Evolutionary conservation across 2,329 filamentous ascomycete genomes (phyloP).

Genomic region (Colletotrichum sp.): DNA sequence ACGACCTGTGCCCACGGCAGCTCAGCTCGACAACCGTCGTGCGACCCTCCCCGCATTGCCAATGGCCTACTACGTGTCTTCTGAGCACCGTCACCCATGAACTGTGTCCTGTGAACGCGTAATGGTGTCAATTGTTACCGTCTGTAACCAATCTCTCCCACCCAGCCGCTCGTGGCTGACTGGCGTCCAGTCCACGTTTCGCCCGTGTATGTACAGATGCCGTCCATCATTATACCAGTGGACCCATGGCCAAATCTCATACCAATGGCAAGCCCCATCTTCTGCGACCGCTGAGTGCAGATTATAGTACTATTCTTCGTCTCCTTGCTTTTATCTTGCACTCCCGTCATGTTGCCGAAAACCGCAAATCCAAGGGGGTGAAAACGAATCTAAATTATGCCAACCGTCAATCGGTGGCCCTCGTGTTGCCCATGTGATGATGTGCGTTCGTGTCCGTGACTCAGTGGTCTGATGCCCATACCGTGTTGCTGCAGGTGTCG

Average conservation of each 20-base stretch:
- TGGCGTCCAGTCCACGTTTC: background rate
- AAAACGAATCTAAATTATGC: slow-evolving; percentile 2
- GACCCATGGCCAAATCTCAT: background rate
- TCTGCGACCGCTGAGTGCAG: background rate
- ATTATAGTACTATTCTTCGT: background rate
- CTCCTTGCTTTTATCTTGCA: background rate
- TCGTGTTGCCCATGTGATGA: background rate
- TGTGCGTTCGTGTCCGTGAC: slow-evolving; percentile 7
- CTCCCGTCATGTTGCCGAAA: background rate
- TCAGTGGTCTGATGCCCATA: background rate
- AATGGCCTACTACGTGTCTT: background rate
- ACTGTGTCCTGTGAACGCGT: background rate
- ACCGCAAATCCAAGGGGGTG: background rate
- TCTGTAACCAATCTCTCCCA: background rate
- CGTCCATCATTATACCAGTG: background rate
- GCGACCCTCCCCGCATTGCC: background rate
- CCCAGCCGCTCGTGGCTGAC: background rate
- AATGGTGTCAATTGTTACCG: background rate
- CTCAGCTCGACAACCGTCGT: background rate
- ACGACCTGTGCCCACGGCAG: background rate
- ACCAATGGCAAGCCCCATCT: background rate
- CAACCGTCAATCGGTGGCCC: background rate
- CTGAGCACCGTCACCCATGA: background rate
- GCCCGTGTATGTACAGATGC: slow-evolving; percentile 14
- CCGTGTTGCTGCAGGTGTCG: background rate